Base-by-base conservation (phyloP, 108 stramenopile genomes). In the Epithemia pelagica region DNA sequence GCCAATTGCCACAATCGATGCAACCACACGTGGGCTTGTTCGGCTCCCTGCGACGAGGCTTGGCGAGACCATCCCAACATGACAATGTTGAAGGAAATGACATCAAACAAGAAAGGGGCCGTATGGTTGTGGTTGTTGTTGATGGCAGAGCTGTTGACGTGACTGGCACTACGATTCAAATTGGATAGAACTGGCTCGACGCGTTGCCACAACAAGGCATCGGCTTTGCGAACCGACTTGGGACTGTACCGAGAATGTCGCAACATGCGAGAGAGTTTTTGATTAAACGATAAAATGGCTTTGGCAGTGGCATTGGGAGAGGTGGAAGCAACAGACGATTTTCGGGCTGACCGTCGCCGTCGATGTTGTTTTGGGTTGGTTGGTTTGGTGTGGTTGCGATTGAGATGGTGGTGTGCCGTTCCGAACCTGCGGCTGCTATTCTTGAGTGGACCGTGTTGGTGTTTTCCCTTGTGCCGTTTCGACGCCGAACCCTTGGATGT, bases 1-100 rank as follows among this genome's bases (percentile, higher is more conserved):
- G 28, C 24, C 0, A 53, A 18, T 22, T 58, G 52, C 1, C 68
- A 22, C 28, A 78, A 57, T 33, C 63, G 59, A 61, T 60, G 65
- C 15, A 78, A 54, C 27, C 72, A 53, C 32, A 28, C 55, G 32
- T 78, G 71, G 2, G 77, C 77, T 51, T 66, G 28, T 29, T 56
- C 53, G 8, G 77, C 77, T 33, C 56, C 71, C 5, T 69, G 31
- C 23, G 33, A 33, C 30, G 67, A 69, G 30, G 67, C 62, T 54
- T 69, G 72, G 32, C 64, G 67, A 23, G 67, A 67, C 77, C 77
- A 78, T 24, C 68, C 77, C 58, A 55, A 37, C 59, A 78, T 54
- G n/a, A 72, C 56, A 59, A 78, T 52, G 29, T 78, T 78, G 60
- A 78, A 78, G 15, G 68, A 69, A 26, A 78, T 53, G 19, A 65